phyloP scores from a whole-genome alignment of 257 asterid species.

The Mitragyna speciosa region DNA sequence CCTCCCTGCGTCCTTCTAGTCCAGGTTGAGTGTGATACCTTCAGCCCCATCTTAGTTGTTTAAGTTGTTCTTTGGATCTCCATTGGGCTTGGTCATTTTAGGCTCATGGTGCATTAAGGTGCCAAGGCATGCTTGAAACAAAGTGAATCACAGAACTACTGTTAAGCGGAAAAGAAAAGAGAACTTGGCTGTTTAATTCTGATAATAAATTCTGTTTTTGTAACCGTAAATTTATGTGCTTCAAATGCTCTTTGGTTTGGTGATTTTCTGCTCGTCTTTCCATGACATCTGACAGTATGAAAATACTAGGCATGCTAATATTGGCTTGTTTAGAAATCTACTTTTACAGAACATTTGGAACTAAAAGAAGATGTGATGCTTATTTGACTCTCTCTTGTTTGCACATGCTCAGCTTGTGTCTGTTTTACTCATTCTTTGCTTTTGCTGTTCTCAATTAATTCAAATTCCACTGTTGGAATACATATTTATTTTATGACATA shows the following conservation, averaged over 20 bases:
- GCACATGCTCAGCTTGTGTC: neutral
- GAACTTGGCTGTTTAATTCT: no score
- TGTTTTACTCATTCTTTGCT: neutral
- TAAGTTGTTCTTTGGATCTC: neutral
- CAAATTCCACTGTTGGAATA: neutral
- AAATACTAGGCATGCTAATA: neutral
- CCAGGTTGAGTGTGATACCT: neutral
- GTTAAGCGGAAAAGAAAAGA: neutral
- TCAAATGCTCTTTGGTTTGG: no score
- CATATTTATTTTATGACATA: slow-evolving; percentile 3
- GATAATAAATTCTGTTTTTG: no score
- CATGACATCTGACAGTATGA: neutral
- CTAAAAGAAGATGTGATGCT: neutral
- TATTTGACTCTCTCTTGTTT: neutral
- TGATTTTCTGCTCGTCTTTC: neutral
- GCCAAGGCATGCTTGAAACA: neutral
- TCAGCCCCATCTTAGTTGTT: neutral
- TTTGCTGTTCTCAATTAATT: neutral
- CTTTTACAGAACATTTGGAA: neutral
- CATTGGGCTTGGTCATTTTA: neutral
- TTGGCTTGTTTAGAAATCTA: neutral
- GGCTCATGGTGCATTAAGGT: neutral
- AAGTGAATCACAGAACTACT: neutral
- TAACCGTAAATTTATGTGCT: no score
- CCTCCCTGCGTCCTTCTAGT: no score